phyloP scores from a whole-genome alignment of 768 basidiomycete species.

The Phaffia tasmanica region DNA sequence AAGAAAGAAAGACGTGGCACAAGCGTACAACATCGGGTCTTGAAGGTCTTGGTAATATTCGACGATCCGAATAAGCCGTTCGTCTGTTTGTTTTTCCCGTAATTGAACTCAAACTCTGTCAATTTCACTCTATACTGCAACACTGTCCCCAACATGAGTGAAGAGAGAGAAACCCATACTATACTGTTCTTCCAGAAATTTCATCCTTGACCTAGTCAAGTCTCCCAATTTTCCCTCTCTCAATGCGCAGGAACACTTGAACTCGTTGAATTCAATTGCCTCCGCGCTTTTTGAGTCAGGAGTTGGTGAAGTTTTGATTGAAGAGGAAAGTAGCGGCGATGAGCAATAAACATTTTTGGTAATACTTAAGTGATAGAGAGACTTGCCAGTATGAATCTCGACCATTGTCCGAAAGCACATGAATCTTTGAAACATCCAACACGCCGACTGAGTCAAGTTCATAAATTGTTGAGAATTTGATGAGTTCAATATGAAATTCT shows the following conservation, averaged over 20 bases:
- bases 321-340: no score
- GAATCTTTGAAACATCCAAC: conserved; percentile 23
- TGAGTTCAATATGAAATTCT: no score
- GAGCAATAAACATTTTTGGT: no score
- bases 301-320: no score
- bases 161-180: conserved; percentile 9
- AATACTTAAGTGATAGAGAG: neutral
- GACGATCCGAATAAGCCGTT: conserved; percentile 12
- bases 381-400: conserved; percentile 13
- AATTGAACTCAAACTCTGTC: neutral
- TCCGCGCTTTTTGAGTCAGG: no score
- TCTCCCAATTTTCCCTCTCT: conserved; percentile 17
- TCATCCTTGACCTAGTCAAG: conserved; percentile 15
- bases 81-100: conserved; percentile 3
- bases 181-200: neutral
- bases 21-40: conserved; percentile 14
- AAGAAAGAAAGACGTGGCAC: neutral
- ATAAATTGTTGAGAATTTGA: neutral
- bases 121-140: neutral
- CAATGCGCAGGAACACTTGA: conserved; percentile 19
- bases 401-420: conserved; percentile 15
- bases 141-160: neutral
- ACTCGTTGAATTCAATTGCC: neutral
- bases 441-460: conserved; percentile 3
- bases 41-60: conserved; percentile 1